These are phyloP conservation scores for Quercus tomentella DNA, from an alignment of 331 rosid species.

Conservation along the genomic window DNA sequence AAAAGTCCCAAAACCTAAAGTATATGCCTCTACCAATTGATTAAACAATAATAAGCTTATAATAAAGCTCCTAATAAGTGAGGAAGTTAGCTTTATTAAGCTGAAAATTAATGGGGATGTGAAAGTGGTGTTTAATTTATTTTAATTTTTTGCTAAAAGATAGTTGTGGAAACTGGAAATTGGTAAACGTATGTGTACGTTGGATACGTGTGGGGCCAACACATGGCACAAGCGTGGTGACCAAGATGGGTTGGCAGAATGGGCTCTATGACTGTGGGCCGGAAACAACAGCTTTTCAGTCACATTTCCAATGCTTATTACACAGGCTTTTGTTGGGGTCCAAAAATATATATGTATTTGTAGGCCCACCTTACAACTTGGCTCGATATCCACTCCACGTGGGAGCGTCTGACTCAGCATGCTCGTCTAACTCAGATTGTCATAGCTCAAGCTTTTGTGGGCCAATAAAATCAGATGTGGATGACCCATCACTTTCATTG, in stretches of 20 bases:
- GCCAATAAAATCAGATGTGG: slow-evolving; percentile 21
- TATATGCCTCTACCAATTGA: neutral
- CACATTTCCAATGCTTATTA: slow-evolving; percentile 19
- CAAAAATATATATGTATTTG: neutral
- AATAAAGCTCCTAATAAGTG: neutral
- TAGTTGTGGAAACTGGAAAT: slow-evolving; percentile 10
- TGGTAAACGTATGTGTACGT: neutral
- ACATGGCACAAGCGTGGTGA: slow-evolving; percentile 23
- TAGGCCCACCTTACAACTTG: slow-evolving; percentile 8
- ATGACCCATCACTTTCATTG: slow-evolving; percentile 26
- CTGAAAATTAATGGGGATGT: neutral
- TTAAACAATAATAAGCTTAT: neutral
- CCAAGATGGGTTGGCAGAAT: slow-evolving; percentile 31
- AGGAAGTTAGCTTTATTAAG: neutral
- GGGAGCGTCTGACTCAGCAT: slow-evolving; percentile 20
- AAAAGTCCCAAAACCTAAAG: neutral
- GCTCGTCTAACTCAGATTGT: slow-evolving; percentile 14
- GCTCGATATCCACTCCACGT: slow-evolving; percentile 34
- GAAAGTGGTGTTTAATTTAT: neutral
- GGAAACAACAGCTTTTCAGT: slow-evolving; percentile 24
- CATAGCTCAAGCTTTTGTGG: slow-evolving; percentile 5
- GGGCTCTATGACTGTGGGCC: slow-evolving; percentile 61
- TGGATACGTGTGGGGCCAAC: slow-evolving; percentile 28
- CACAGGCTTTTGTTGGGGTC: slow-evolving; percentile 18
- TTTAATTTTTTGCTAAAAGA: too few species aligned